Evolutionary conservation across 2,329 filamentous ascomycete genomes (phyloP), one percentile per base, ranked within the genome.

Genomic region (Sporothrix sp.): DNA sequence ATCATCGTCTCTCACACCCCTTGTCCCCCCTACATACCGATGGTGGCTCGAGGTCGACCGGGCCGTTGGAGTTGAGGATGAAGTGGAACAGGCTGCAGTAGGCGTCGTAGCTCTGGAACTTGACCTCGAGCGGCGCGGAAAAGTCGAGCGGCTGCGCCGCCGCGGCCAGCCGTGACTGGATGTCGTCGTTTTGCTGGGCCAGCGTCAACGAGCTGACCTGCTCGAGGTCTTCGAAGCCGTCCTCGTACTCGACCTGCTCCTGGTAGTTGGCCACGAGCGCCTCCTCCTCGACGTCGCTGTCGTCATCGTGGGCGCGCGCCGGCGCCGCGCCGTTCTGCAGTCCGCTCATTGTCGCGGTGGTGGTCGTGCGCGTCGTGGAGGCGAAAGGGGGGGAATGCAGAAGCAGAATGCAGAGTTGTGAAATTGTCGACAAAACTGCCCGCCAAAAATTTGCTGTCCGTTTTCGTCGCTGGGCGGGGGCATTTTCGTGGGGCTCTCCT

Each of bases 21-120:
- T 87, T 73, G 7, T 14, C 6, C 27, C 25, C 7, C 18, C 3
- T 25, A 16, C 21, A 21, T 33, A 96, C 91, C 67, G 90, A 95
- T 60, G 93, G 93, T 58, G 91, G 86, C 70, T 98, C 93, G 60
- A 98, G 76, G 66, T 98, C 93, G 54, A 98, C 91, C 14, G 93
- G 93, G n/a, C 93, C 93, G 60, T 97, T 93, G 46, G 91, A 97
- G 79, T 98, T 98, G 66, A 98, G 76, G 68, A 98, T 96, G 72
- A 88, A 97, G 75, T 98, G 93, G 76, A 98, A 98, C 62, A 98
- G 76, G 71, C 87, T 95, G 83, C 93, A 98, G 79, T 98, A 98
- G 68, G 88, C 87, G 74, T 98, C 93, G 77, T 98, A 98, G 74
- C 90, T 96, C 69, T 88, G 84, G 74, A 97, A 96, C 74, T 97